Percentiles rank a stretch among this genome's conserved stretches.
phyloP scores from a whole-genome alignment of 2,329 filamentous ascomycete species.

The Epichloe brachyelytri region DNA sequence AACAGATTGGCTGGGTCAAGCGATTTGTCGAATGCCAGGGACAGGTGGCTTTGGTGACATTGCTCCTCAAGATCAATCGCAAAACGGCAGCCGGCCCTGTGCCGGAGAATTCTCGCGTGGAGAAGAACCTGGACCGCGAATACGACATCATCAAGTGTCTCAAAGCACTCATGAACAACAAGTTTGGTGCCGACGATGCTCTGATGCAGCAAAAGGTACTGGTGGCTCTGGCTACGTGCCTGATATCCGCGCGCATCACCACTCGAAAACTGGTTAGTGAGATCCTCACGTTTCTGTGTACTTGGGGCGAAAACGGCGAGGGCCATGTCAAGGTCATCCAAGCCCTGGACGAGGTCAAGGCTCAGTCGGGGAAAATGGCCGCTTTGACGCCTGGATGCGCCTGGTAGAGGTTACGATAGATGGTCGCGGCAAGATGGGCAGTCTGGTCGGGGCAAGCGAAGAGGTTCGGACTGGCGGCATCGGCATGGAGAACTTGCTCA shows the following conservation, averaged over 20 bases:
- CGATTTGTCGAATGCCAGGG: constrained; percentile 95
- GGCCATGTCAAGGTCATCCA: constrained; percentile 91
- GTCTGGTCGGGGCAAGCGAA: constrained; percentile 89
- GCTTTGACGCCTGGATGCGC: constrained; percentile 98
- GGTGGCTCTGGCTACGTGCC: constrained; percentile 70
- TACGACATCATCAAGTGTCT: constrained; percentile 97
- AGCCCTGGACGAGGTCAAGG: constrained; percentile 84
- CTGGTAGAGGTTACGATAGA: constrained; percentile 95
- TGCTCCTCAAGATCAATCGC: constrained; percentile 86
- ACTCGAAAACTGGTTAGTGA: constrained; percentile 93
- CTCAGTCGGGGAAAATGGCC: constrained; percentile 77
- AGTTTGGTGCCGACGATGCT: constrained; percentile 94
- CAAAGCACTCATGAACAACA: constrained; percentile 98
- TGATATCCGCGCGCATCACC: constrained; percentile 79
- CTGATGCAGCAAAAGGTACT: constrained; percentile 82
- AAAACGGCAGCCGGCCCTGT: constrained; percentile 64
- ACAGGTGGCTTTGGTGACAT: constrained; percentile 87
- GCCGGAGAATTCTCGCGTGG: constrained; percentile 42
- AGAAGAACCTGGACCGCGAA: constrained; percentile 78
- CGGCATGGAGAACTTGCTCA: constrained; percentile 95
- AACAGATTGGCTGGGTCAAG: constrained; percentile 96
- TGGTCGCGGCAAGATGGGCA: constrained; percentile 96
- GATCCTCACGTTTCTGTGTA: constrained; percentile 88
- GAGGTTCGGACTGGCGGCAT: constrained; percentile 92
- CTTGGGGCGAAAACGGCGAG: constrained; percentile 72